phyloP scores from a whole-genome alignment of 768 basidiomycete genomes.

The Boletus eberwhitei region DNA sequence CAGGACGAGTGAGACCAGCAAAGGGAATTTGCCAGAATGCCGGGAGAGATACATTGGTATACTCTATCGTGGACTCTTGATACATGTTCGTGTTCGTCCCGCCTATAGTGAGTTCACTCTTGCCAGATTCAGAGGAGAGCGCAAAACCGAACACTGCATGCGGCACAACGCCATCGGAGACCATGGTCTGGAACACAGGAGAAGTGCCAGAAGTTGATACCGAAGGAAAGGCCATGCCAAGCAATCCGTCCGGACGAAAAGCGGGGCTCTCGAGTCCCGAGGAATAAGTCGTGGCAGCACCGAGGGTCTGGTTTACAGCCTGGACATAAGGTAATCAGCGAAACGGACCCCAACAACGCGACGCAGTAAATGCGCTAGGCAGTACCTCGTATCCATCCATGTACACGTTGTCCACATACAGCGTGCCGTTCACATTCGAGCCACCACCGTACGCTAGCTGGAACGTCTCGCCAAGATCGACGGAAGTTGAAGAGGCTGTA shows the following conservation, averaged over 20 bases:
- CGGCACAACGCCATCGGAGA: constrained; percentile 32
- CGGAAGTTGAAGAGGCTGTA: constrained; percentile 31
- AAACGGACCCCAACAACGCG: not conserved
- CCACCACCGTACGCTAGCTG: constrained; percentile 38
- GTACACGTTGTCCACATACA: constrained; percentile 43
- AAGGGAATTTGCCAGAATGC: constrained; percentile 39
- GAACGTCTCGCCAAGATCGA: constrained; percentile 26
- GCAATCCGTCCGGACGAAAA: constrained; percentile 39
- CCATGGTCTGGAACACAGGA: constrained; percentile 46
- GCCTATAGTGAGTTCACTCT: constrained; percentile 55
- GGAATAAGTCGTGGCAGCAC: constrained; percentile 41
- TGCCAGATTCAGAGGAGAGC: constrained; percentile 36
- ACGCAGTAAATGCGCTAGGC: constrained; percentile 14
- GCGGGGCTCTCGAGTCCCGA: constrained; percentile 21
- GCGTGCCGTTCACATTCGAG: constrained; percentile 35
- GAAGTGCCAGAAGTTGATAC: constrained; percentile 35
- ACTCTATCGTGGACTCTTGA: constrained; percentile 41
- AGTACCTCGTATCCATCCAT: constrained; percentile 36
- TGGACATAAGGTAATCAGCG: constrained; percentile 5
- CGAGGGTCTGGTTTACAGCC: constrained; percentile 41
- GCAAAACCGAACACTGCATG: constrained; percentile 48
- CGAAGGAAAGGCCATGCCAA: constrained; percentile 41
- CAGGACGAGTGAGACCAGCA: constrained; percentile 27
- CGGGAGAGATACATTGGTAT: constrained; percentile 27
- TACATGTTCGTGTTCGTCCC: constrained; percentile 47